Conservation (phyloP, 352 stramenopile genomes). For the Phytophthora pisi region DNA sequence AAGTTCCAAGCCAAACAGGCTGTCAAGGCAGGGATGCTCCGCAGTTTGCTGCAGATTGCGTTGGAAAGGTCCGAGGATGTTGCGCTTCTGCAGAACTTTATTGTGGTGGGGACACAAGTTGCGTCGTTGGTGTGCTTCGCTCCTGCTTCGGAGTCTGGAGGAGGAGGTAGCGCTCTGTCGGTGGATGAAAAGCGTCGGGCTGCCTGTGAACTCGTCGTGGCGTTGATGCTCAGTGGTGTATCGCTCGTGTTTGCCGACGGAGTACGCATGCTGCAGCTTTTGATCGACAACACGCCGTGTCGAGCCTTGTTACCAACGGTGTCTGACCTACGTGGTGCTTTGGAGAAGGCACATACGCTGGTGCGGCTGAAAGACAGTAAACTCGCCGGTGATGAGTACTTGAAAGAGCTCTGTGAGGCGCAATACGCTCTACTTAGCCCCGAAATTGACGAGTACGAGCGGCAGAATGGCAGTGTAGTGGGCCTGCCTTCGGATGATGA, state of each 20-base stretch:
- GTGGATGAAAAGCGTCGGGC: slow-evolving; percentile 3
- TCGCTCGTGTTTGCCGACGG: slow-evolving; percentile 61
- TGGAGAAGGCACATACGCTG: slow-evolving; percentile 57
- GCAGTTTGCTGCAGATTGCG: slow-evolving; percentile 52
- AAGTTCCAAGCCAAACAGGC: slow-evolving; percentile 62
- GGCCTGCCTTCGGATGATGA: slow-evolving; percentile 46
- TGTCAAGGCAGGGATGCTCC: slow-evolving; percentile 45
- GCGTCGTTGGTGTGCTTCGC: slow-evolving; percentile 34
- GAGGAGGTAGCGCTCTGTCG: neutral
- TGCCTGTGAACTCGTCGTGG: slow-evolving; percentile 56
- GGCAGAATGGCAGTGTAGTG: slow-evolving; percentile 54
- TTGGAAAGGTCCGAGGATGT: slow-evolving; percentile 31
- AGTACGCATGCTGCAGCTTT: slow-evolving; percentile 64
- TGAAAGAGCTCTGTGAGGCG: slow-evolving; percentile 48
- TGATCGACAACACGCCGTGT: slow-evolving; percentile 47
- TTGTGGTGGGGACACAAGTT: slow-evolving; percentile 25
- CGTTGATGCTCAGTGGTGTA: slow-evolving; percentile 59
- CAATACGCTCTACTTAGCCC: slow-evolving; percentile 47
- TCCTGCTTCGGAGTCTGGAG: neutral
- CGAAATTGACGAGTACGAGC: slow-evolving; percentile 62
- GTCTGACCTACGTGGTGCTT: slow-evolving; percentile 59
- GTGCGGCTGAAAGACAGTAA: slow-evolving; percentile 41
- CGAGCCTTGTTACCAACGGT: slow-evolving; percentile 33
- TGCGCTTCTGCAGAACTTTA: slow-evolving; percentile 25
- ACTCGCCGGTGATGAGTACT: slow-evolving; percentile 46